These are phyloP conservation scores for Luffa aegyptiaca DNA, from an alignment of 306 rosid genomes.

Conservation along the genomic window DNA sequence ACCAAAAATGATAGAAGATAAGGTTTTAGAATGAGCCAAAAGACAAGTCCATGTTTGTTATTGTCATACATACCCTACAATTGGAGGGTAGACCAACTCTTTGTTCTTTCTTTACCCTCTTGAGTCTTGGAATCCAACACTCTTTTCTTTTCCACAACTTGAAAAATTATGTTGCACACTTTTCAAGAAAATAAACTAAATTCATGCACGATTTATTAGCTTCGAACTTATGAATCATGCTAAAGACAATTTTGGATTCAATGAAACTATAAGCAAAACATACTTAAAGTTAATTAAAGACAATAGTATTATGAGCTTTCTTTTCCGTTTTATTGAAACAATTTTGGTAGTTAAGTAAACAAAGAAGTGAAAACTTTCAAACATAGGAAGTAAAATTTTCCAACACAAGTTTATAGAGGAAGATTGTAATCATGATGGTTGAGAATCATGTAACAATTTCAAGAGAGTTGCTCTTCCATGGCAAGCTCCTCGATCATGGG, in stretches of 20 bases:
- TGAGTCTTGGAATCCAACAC: background rate
- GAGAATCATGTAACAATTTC: background rate
- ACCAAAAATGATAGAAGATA: background rate
- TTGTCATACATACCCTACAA: background rate
- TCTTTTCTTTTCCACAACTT: background rate
- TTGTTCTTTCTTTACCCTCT: background rate
- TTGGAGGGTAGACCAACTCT: background rate
- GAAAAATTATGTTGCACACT: background rate
- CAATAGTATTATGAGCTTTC: background rate
- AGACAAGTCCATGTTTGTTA: background rate
- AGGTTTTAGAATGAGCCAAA: background rate
- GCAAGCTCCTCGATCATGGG: conserved; percentile 7
- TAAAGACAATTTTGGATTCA: too few species aligned
- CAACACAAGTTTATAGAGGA: too few species aligned
- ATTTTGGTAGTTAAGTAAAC: background rate
- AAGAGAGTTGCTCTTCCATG: conserved; percentile 4
- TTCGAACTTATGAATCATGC: too few species aligned
- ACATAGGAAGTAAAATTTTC: background rate
- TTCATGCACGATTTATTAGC: background rate
- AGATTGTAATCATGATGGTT: background rate
- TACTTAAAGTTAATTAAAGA: too few species aligned
- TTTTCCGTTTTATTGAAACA: background rate
- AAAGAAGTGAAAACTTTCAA: background rate
- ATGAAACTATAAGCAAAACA: too few species aligned
- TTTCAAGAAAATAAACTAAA: background rate